Evolutionary conservation across 169 alveolate genomes (phyloP).

Genomic region (Cryptosporidium felis): DNA sequence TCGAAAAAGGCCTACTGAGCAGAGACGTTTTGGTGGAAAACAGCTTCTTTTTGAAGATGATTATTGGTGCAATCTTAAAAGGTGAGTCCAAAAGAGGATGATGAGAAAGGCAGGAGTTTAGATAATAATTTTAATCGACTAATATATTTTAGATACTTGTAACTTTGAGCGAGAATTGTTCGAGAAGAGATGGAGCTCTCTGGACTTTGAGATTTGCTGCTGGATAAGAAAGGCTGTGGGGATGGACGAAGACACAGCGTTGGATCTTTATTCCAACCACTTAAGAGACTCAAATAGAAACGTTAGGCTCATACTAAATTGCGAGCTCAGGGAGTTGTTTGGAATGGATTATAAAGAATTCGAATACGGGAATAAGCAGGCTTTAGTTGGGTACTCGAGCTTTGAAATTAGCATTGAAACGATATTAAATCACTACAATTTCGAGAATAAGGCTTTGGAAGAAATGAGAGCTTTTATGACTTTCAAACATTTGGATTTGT

Average conservation of each 20-base stretch:
- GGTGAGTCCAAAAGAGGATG: background rate
- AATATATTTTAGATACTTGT: conserved; percentile 26
- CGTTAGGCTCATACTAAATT: background rate
- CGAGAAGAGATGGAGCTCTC: conserved; percentile 33
- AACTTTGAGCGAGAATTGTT: background rate
- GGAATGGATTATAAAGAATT: conserved; percentile 44
- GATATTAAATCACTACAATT: conserved; percentile 1
- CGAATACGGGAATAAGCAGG: background rate
- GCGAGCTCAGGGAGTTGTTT: background rate
- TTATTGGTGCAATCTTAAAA: conserved; percentile 27
- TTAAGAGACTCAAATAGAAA: conserved; percentile 23
- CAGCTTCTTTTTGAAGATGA: background rate
- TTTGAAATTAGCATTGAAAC: conserved; percentile 21
- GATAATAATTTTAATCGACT: background rate
- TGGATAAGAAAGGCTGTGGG: background rate
- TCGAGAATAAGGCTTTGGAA: background rate
- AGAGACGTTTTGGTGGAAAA: background rate
- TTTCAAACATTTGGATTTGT: background rate
- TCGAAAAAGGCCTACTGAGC: background rate
- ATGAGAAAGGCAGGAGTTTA: background rate
- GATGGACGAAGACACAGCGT: background rate
- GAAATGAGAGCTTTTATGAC: background rate
- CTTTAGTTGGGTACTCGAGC: conserved; percentile 56
- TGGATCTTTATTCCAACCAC: background rate
- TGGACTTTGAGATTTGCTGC: background rate